Percentiles rank a stretch among this genome's conserved stretches.
phyloP scores from a whole-genome alignment of 1,284 basidiomycete species.

The Cronartium quercuum region DNA sequence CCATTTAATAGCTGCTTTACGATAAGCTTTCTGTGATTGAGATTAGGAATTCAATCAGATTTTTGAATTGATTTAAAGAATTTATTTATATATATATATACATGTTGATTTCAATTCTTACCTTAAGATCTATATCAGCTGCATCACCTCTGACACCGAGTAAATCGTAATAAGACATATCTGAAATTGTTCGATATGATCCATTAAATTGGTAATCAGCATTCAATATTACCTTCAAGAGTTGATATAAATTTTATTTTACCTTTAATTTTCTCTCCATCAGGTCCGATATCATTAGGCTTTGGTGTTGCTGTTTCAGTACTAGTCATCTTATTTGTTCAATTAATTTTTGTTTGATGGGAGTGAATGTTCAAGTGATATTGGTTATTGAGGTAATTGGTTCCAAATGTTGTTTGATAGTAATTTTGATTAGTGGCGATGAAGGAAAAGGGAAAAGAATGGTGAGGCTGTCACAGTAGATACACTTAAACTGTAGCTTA shows the following conservation, averaged over 20 bases:
- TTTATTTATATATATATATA: not conserved
- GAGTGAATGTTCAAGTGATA: not conserved
- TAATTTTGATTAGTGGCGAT: too few species aligned
- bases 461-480: too few species aligned
- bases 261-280: constrained; percentile 39
- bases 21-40: constrained; percentile 46
- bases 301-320: not conserved
- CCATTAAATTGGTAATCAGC: not conserved
- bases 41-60: not conserved
- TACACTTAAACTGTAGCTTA: too few species aligned
- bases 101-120: not conserved
- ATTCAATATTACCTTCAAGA: not conserved
- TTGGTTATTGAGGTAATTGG: too few species aligned
- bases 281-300: constrained; percentile 30
- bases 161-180: constrained; percentile 34
- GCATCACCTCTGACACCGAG: constrained; percentile 47
- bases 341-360: not conserved
- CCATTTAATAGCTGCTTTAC: constrained; percentile 49
- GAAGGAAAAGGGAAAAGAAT: too few species aligned
- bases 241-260: not conserved
- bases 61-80: not conserved
- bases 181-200: not conserved
- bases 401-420: too few species aligned
- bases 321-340: not conserved
- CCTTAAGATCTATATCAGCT: constrained; percentile 49